phyloP scores from a whole-genome alignment of 2,329 filamentous ascomycete species.

The Xylariaceae sp. region DNA sequence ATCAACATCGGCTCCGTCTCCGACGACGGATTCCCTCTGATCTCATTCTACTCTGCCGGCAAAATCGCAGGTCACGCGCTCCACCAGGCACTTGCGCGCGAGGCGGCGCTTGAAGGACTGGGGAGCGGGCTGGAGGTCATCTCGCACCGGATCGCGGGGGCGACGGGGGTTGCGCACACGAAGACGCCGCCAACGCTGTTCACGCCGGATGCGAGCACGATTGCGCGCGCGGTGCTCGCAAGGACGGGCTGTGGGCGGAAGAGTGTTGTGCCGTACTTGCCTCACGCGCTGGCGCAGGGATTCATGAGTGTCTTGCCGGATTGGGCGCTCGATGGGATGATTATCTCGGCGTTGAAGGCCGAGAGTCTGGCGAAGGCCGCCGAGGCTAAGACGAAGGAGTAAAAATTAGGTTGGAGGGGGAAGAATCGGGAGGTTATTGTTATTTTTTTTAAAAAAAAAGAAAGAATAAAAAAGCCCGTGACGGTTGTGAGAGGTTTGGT shows the following conservation, averaged over 20 bases:
- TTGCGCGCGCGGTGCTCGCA: conserved; percentile 20
- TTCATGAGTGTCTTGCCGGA: conserved; percentile 5
- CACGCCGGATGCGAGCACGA: conserved; percentile 14
- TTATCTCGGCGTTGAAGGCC: conserved; percentile 13
- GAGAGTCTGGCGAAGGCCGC: conserved; percentile 7
- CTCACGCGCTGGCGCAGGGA: conserved; percentile 19
- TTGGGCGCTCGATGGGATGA: conserved; percentile 1
- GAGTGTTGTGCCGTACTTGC: conserved; percentile 22
- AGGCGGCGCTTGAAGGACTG: conserved; percentile 32
- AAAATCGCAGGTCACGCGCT: conserved; percentile 19
- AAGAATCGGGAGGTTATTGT: too few relatives aligned
- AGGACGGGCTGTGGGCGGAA: conserved; percentile 17
- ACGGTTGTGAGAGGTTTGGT: too few relatives aligned
- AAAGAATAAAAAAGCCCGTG: too few relatives aligned
- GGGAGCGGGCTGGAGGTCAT: conserved; percentile 16
- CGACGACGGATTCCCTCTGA: conserved; percentile 20
- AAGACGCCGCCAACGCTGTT: conserved; percentile 12
- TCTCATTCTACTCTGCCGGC: conserved; percentile 22
- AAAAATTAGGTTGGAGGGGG: too few relatives aligned
- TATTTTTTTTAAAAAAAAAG: too few relatives aligned
- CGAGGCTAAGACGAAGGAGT: conserved; percentile 2
- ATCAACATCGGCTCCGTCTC: conserved; percentile 22
- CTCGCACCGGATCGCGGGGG: conserved; percentile 19
- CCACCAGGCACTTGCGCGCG: conserved; percentile 25
- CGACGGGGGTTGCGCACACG: conserved; percentile 15